These are phyloP conservation scores for Artemisia argyi DNA, from an alignment of 129 eudicot genomes.

Conservation along the genomic window DNA sequence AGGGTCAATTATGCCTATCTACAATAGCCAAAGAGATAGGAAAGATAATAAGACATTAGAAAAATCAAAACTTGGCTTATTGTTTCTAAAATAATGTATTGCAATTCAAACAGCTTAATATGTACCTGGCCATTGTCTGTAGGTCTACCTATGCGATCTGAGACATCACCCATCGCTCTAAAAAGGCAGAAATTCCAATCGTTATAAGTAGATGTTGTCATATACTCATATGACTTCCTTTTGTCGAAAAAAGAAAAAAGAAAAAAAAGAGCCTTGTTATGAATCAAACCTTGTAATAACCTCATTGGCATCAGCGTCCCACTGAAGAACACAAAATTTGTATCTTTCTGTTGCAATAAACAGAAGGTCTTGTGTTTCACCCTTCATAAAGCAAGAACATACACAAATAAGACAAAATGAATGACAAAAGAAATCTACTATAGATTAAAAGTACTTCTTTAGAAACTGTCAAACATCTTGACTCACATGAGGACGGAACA, in stretches of 20 bases:
- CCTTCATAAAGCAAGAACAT: conserved; percentile 41
- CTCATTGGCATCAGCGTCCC: conserved; percentile 85
- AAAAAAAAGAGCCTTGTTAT: conserved; percentile 12
- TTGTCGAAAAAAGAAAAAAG: neutral
- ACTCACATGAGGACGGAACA: conserved; percentile 98
- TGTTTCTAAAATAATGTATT: neutral
- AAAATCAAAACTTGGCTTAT: neutral
- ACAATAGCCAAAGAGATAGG: conserved; percentile 25
- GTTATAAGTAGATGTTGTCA: too few relatives aligned
- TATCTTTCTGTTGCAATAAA: conserved; percentile 97
- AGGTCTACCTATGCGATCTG: conserved; percentile 98
- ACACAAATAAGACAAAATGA: conserved; percentile 9
- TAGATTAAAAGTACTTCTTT: neutral
- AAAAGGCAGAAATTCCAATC: neutral
- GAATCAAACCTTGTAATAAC: conserved; percentile 76
- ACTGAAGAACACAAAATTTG: conserved; percentile 92
- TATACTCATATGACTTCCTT: too few relatives aligned
- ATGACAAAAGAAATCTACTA: neutral
- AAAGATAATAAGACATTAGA: conserved; percentile 8
- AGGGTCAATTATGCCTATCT: conserved; percentile 98
- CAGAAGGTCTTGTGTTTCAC: conserved; percentile 93
- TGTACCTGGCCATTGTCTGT: conserved; percentile 96
- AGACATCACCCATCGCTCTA: conserved; percentile 97
- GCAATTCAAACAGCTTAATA: neutral
- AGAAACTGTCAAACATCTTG: neutral